phyloP scores from a whole-genome alignment of 2,329 filamentous ascomycete species.

The Nectriaceae sp. region DNA sequence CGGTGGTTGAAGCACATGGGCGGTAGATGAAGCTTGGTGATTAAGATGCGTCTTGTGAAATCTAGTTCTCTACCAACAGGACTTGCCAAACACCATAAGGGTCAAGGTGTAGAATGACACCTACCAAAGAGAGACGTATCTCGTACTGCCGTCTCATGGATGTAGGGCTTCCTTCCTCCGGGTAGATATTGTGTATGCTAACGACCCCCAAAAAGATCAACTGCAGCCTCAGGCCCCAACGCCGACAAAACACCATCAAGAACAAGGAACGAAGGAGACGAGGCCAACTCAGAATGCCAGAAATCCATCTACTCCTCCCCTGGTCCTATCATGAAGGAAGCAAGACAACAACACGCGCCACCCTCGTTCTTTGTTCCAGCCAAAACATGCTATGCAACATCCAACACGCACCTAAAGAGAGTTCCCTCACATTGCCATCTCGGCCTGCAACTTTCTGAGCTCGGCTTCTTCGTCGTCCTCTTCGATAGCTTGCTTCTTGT shows the following conservation, averaged over 20 bases:
- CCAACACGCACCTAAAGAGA: slow-evolving; percentile 10
- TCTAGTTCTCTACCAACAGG: too few species aligned
- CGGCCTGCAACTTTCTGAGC: slow-evolving; percentile 86
- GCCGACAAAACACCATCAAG: slow-evolving; percentile 32
- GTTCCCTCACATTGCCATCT: slow-evolving; percentile 84
- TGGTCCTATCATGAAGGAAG: slow-evolving; percentile 6
- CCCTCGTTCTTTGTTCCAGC: slow-evolving; percentile 17
- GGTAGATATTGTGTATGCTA: slow-evolving; percentile 10
- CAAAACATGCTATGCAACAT: slow-evolving; percentile 27
- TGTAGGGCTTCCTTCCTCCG: not conserved
- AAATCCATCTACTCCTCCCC: slow-evolving; percentile 19
- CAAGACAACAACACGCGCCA: not conserved
- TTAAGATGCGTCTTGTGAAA: too few species aligned
- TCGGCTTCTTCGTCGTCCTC: slow-evolving; percentile 98
- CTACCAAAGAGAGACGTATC: too few species aligned
- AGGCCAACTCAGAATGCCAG: slow-evolving; percentile 12
- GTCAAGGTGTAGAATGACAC: too few species aligned
- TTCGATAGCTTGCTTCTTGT: slow-evolving; percentile 51
- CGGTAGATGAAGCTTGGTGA: slow-evolving; percentile 18
- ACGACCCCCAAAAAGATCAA: slow-evolving; percentile 20
- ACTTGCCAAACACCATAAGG: too few species aligned
- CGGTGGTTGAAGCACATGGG: slow-evolving; percentile 12
- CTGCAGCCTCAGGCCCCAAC: slow-evolving; percentile 34
- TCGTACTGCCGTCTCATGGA: too few species aligned
- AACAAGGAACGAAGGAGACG: slow-evolving; percentile 20